Conservation (phyloP, 495 filamentous ascomycete genomes). For the Diplogelasinospora grovesii region DNA sequence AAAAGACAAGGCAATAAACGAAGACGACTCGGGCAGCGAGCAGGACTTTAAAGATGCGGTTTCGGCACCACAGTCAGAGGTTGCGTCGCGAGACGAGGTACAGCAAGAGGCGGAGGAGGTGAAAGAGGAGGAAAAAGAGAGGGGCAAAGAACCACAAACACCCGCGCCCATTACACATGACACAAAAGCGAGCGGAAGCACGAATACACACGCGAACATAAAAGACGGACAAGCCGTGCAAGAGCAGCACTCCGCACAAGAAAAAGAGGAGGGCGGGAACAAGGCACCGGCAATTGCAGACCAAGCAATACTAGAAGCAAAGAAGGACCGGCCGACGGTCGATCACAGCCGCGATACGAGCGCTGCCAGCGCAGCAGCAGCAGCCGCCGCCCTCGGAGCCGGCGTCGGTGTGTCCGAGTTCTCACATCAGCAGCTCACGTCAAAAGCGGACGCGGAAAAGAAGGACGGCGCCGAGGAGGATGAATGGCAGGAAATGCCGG, state of each 20-base stretch:
- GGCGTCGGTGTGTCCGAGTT: constrained; percentile 62
- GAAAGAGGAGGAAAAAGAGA: no score
- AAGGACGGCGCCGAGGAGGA: constrained; percentile 51
- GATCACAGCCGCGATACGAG: constrained; percentile 26
- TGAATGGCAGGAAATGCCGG: constrained; percentile 90
- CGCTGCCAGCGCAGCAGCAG: constrained; percentile 13
- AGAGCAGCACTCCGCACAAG: no score
- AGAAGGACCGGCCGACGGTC: constrained; percentile 8
- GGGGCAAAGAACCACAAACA: background rate
- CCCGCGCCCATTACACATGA: background rate
- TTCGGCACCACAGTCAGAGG: constrained; percentile 29
- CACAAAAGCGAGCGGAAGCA: background rate
- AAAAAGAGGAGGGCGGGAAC: no score
- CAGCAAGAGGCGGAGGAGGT: constrained; percentile 11
- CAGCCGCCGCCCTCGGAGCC: background rate
- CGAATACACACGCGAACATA: background rate
- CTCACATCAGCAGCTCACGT: constrained; percentile 79
- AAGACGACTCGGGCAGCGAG: constrained; percentile 12
- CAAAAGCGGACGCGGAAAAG: constrained; percentile 41
- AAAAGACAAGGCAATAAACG: background rate
- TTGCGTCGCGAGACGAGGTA: constrained; percentile 14
- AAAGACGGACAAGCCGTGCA: no score
- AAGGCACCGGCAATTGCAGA: constrained; percentile 15
- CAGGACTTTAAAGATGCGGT: constrained; percentile 37
- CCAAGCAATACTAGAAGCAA: constrained; percentile 13